Conservation (phyloP, 768 basidiomycete genomes). For the Termitomyces sp. region DNA sequence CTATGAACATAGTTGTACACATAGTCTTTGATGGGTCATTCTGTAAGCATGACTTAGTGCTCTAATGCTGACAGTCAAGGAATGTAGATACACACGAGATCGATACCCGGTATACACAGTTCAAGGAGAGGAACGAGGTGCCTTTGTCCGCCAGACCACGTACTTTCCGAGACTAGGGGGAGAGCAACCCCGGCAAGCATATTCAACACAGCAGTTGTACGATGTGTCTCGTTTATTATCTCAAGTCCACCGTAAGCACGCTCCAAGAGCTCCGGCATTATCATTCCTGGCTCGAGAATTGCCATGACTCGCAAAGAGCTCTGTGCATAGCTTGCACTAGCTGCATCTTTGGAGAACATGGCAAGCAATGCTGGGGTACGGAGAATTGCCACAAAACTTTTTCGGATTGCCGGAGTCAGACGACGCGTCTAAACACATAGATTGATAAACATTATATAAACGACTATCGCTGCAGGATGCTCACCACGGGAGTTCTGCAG, state of each 20-base stretch:
- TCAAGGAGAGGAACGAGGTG: constrained; percentile 86
- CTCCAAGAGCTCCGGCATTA: constrained; percentile 90
- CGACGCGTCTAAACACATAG: constrained; percentile 50
- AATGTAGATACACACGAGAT: constrained; percentile 49
- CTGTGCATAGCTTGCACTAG: constrained; percentile 80
- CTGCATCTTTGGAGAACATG: constrained; percentile 85
- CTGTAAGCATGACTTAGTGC: constrained; percentile 27
- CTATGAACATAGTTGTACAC: constrained; percentile 76
- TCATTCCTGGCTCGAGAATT: constrained; percentile 72
- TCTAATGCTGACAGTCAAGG: not conserved
- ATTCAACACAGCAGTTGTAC: constrained; percentile 87
- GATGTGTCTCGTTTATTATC: constrained; percentile 90
- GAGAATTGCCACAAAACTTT: constrained; percentile 74
- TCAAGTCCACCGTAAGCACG: constrained; percentile 91
- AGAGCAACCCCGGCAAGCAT: constrained; percentile 75
- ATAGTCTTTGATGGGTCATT: constrained; percentile 81
- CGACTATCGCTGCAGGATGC: constrained; percentile 12
- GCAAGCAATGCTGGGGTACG: constrained; percentile 85
- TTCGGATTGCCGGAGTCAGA: constrained; percentile 75
- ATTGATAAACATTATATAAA: not conserved
- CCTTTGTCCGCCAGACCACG: constrained; percentile 86
- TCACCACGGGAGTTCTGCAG: constrained; percentile 77
- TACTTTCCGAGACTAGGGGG: constrained; percentile 67
- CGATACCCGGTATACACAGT: constrained; percentile 87
- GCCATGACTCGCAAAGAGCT: constrained; percentile 74